phyloP scores from a whole-genome alignment of 371 early-diverging fungal species.

The Mucor lusitanicus region DNA sequence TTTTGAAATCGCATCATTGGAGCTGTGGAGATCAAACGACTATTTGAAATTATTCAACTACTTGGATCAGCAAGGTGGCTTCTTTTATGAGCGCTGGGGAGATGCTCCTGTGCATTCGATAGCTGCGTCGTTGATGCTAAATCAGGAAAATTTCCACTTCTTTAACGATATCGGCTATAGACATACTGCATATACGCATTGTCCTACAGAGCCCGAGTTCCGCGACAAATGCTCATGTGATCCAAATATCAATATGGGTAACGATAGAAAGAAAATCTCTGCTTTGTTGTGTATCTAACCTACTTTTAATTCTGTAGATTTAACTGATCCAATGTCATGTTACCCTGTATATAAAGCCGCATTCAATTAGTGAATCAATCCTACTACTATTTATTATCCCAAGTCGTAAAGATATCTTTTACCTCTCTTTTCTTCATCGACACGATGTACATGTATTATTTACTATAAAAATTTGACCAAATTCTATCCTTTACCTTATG shows the following conservation, averaged over 20 bases:
- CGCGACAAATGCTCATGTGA: constrained; percentile 61
- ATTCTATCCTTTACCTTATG: too few species aligned
- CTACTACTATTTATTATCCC: neutral
- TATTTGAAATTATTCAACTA: constrained; percentile 81
- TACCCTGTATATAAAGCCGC: constrained; percentile 15
- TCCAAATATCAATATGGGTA: constrained; percentile 56
- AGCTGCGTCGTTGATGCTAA: constrained; percentile 82
- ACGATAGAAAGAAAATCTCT: neutral
- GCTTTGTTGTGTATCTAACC: neutral
- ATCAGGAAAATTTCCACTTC: constrained; percentile 81
- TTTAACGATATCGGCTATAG: constrained; percentile 83
- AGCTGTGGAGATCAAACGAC: constrained; percentile 75
- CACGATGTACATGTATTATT: neutral
- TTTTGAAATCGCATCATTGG: constrained; percentile 77
- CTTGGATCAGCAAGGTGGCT: constrained; percentile 87
- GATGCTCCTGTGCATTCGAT: constrained; percentile 97
- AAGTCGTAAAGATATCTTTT: neutral
- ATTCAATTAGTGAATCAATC: neutral
- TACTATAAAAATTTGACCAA: neutral
- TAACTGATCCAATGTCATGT: constrained; percentile 18
- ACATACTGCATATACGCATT: constrained; percentile 71
- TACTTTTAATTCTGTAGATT: constrained; percentile 4
- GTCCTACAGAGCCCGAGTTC: constrained; percentile 60
- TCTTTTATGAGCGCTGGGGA: constrained; percentile 96
- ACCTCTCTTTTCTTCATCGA: neutral